phyloP scores from a whole-genome alignment of 257 asterid species.

The Capsicum chinense region DNA sequence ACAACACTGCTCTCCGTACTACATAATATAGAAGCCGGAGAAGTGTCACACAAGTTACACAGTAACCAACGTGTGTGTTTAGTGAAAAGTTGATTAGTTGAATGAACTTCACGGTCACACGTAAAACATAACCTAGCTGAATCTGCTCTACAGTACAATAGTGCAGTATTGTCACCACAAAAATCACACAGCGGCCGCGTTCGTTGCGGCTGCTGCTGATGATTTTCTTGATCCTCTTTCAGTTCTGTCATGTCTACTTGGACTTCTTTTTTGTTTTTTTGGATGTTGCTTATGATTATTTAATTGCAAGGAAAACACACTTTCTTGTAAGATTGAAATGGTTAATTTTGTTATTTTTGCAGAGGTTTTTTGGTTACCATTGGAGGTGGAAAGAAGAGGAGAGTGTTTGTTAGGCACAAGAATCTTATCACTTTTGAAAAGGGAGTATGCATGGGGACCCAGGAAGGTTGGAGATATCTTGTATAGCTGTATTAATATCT shows the following conservation, averaged over 20 bases:
- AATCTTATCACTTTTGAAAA: conserved; percentile 25
- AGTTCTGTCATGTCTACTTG: conserved; percentile 9
- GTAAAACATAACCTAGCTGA: conserved; percentile 81
- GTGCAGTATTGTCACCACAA: conserved; percentile 67
- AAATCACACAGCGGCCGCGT: conserved; percentile 69
- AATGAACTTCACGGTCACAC: conserved; percentile 87
- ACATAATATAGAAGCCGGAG: conserved; percentile 82
- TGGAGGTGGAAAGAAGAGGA: not conserved
- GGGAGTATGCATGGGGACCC: no score
- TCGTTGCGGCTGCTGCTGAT: not conserved
- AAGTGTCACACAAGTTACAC: conserved; percentile 70
- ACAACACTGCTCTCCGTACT: conserved; percentile 61
- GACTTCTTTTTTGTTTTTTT: no score
- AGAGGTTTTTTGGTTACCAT: not conserved
- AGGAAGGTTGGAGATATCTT: no score
- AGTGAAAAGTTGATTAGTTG: conserved; percentile 80
- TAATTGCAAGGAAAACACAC: no score
- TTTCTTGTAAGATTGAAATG: not conserved
- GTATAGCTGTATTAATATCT: no score
- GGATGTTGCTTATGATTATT: no score
- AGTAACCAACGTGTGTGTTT: conserved; percentile 84
- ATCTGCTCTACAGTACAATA: conserved; percentile 90
- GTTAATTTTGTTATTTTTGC: no score
- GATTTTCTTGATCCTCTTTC: conserved; percentile 31
- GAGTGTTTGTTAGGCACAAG: conserved; percentile 9